Evolutionary conservation across 2,329 filamentous ascomycete species (phyloP), one percentile per base, ranked within the genome.

Genomic region (Fusarium albidum): DNA sequence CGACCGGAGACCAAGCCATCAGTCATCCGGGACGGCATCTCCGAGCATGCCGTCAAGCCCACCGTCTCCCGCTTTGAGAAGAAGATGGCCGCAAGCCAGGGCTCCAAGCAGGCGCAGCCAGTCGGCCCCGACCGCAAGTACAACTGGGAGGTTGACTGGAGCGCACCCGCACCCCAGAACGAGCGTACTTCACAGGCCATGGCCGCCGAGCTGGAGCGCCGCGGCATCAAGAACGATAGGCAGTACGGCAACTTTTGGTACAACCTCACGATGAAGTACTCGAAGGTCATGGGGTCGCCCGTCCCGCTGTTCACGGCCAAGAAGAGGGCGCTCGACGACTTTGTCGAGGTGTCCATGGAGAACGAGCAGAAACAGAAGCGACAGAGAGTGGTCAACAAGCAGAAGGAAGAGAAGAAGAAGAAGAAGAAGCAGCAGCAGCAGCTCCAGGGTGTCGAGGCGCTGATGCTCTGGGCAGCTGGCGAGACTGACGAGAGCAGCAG

Each of bases 161-260:
- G 31, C 14, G 45, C 39, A 25, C 54, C 49, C 12, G 15, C 41
- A 11, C 28, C 49, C 9, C 42, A 42, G 12, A 49, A 27, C 6
- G 46, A 61, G 28, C 52, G 48, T 6, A 21, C 21, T 14, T 49
- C 49, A 15, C 31, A 34, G 12, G 61, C 55, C 15, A 35, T 62
- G 13, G 48, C 51, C 31, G 44, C 52, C 10, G 61, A 67, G 35
- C 42, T 65, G 11, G n/a, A 38, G 11, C 40, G 49, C 28, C 61
- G 53, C 9, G 59, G 55, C 9, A 51, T 63, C 47, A 54, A 51
- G 31, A 50, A 49, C 10, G 53, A 48, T 17, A 44, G 3, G 9
- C 63, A 64, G 33, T 57, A 57, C 41, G 45, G 31, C 32, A 66
- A 61, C 39, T 65, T 68, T 39, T 66, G 64, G 64, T 64, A 65